Base-by-base conservation (phyloP, 2,329 filamentous ascomycete species). In the Aspergillus sp. region DNA sequence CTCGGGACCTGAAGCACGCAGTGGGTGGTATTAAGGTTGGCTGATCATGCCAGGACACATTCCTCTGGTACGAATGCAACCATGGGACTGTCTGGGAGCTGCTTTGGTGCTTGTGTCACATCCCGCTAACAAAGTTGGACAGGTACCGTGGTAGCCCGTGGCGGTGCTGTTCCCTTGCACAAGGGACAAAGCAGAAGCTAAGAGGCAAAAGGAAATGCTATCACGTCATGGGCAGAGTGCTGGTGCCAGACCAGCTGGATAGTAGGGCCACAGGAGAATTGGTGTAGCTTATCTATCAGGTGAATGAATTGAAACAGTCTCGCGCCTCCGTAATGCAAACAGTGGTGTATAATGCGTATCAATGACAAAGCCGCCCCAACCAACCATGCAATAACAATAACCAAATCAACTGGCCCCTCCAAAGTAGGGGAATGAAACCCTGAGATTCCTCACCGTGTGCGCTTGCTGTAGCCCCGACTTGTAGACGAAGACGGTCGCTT, bases 401-500 rank as follows among this genome's bases (percentile, higher is more conserved):
- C 32, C 11, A 5, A 47, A 17, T 25, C 11, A 52, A 54, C 41
- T 23, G 19, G 19, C 11, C 41, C 3, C 19, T 23, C 41, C 41
- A 44, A 44, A 44, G 19, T 44, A 8, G 39, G 3, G 1, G 39
- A 42, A 42, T 42, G 39, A 42, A 42, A 10, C 39, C 3, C 56
- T 15, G 42, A 21, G 38, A 17, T 15, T 8, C 11, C 32, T 71
- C 65, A 76, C 48, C 73, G 71, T 32, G 66, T 71, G 52, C 74
- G 70, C 58, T 77, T 77, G 32, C 69, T 68, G 52, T 65, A 69
- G 6, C 68, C 69, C 10, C 66, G 67, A 7, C 65, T 67, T 11
- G 63, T 60, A 17, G 66, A 71, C 7, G 62, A 65, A 5, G 74
- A 70, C 3, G 71, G 70, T 17, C 75, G 70, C 64, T 77, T 77